Conservation (phyloP, 2,329 filamentous ascomycete genomes). For the Karstenula rhodostoma region DNA sequence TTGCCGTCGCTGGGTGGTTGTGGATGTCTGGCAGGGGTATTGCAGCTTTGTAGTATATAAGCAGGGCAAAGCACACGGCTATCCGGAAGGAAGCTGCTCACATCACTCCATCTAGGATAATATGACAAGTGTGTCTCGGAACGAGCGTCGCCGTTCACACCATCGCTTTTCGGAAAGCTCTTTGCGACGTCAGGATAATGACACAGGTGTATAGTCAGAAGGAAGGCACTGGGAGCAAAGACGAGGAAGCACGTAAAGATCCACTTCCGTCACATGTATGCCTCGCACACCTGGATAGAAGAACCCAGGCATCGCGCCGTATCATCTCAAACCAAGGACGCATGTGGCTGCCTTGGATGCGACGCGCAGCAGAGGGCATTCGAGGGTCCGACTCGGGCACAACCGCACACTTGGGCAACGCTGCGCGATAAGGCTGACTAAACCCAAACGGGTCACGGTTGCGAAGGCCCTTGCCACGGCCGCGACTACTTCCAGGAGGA, state of each 20-base stretch:
- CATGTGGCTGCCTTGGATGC: background rate
- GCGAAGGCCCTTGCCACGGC: slow-evolving; percentile 16
- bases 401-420: slow-evolving; percentile 8
- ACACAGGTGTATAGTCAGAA: too few species aligned
- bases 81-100: background rate
- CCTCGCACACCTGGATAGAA: background rate
- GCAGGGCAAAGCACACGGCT: background rate
- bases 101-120: too few species aligned
- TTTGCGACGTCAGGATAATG: too few species aligned
- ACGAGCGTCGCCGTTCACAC: too few species aligned
- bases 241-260: too few species aligned
- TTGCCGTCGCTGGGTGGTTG: background rate
- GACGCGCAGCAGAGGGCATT: background rate
- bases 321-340: slow-evolving; percentile 18
- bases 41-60: too few species aligned
- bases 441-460: slow-evolving; percentile 18
- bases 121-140: too few species aligned
- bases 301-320: background rate
- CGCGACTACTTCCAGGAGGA: background rate
- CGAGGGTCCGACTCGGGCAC: background rate
- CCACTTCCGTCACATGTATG: background rate
- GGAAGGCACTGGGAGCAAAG: too few species aligned
- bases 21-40: background rate
- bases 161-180: too few species aligned
- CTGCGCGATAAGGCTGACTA: slow-evolving; percentile 24